Base-by-base conservation (phyloP, 768 basidiomycete genomes). In the Pholiota microspora region DNA sequence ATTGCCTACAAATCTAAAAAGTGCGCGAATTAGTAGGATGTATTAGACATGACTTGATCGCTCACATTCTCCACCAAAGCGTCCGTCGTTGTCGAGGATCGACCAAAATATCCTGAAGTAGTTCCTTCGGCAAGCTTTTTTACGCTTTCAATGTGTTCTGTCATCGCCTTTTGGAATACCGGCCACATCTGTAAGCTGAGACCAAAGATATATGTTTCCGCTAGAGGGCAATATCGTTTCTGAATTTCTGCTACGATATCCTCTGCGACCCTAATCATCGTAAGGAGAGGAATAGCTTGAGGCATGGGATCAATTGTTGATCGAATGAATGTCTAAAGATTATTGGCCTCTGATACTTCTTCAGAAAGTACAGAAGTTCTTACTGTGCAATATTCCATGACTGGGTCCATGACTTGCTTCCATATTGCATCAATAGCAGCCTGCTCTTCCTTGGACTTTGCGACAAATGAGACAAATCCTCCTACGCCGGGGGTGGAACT, bases 321-420 rank as follows among this genome's bases (percentile, higher is more conserved):
- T 53, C 78, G 77, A 44, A 88, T 72, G 63, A 95, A 95, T 7
- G 77, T 78, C 88, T 94, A 60, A 24, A 38, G 29, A 54, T 56
- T 34, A 54, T 45, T 35, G 51, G 5, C 13, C 10, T 48, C 38
- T 31, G 28, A 40, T 15, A 2, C 21, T 47, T 16, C 44, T 42
- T 57, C n/a, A 9, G 47, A 44, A 18, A 40, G 40, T 38, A 38
- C 4, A 36, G 49, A 36, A 55, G 13, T 27, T 69, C 75, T 32
- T 65, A 84, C 93, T 73, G 90, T 83, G 59, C 83, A 84, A 66
- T 96, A 97, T 51, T 92, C 89, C 55, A 96, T 71, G 4, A 90
- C 89, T 1, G 97, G 93, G 59, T 96, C 95, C 71, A 97, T 84
- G 35, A 97, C 82, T 64, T 92, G 89, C 68, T 94, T 96, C 94